Conservation (phyloP, 116 monocot genomes). For the Phalaenopsis hybrid region DNA sequence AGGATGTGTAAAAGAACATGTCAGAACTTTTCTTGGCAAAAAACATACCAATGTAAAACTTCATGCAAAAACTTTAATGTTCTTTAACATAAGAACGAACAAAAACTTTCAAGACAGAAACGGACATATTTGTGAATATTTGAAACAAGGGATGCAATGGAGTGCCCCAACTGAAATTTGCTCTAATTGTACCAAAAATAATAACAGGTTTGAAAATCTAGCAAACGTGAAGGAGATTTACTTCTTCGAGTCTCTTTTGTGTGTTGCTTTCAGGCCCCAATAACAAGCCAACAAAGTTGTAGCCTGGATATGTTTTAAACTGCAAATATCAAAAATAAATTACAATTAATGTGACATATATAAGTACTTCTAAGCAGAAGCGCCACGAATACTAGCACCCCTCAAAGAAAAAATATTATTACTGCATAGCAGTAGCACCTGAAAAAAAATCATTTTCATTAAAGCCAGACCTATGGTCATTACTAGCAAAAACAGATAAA, state of each 20-base stretch:
- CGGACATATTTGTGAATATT: not conserved
- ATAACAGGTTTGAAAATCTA: not conserved
- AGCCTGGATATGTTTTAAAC: slow-evolving; percentile 54
- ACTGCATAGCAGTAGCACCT: no score
- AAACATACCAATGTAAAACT: not conserved
- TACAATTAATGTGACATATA: not conserved
- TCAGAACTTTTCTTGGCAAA: no score
- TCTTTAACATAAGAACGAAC: not conserved
- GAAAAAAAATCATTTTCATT: no score
- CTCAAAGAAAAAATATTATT: no score
- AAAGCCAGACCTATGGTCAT: not conserved
- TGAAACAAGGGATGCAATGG: not conserved
- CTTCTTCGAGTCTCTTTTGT: slow-evolving; percentile 82
- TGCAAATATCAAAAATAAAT: slow-evolving; percentile 19
- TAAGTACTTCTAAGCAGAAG: not conserved
- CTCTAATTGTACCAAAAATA: not conserved
- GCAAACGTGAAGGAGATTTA: slow-evolving; percentile 17
- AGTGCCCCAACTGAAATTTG: not conserved
- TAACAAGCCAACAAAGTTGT: slow-evolving; percentile 65
- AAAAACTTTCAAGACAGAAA: not conserved
- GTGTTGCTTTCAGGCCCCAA: slow-evolving; percentile 80
- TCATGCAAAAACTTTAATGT: not conserved
- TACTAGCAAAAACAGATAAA: not conserved
- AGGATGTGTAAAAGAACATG: no score
- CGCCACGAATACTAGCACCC: not conserved